phyloP scores from a whole-genome alignment of 345 rosid genomes.

The Eucalyptus lansdowneana region DNA sequence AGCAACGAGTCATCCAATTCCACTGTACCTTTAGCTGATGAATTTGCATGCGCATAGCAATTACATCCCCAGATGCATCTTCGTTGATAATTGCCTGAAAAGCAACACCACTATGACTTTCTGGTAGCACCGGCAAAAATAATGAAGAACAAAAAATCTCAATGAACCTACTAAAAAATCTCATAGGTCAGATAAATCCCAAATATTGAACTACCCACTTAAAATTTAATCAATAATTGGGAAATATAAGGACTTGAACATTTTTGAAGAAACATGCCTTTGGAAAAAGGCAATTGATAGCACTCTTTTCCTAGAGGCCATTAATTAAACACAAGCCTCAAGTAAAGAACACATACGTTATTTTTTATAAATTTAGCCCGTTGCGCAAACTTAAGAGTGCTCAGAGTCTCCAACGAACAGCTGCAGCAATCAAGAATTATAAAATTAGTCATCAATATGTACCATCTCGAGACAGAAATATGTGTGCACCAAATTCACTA shows the following conservation, averaged over 20 bases:
- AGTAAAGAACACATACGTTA: slow-evolving; percentile 41
- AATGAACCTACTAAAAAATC: background rate
- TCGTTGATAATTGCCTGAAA: slow-evolving; percentile 88
- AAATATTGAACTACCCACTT: background rate
- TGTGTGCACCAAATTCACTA: background rate
- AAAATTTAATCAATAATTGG: background rate
- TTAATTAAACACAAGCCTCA: background rate
- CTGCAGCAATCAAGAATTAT: slow-evolving; percentile 25
- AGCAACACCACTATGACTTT: background rate
- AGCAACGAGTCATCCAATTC: background rate
- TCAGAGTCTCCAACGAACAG: slow-evolving; percentile 84
- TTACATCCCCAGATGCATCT: slow-evolving; percentile 95
- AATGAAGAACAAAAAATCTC: background rate
- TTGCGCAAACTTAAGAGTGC: slow-evolving; percentile 98
- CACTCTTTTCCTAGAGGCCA: background rate
- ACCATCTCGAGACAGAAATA: background rate
- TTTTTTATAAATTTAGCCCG: slow-evolving; percentile 96
- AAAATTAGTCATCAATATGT: background rate
- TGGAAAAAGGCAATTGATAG: background rate
- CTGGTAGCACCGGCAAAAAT: background rate
- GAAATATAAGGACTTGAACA: background rate
- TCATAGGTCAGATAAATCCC: background rate
- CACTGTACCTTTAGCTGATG: slow-evolving; percentile 79
- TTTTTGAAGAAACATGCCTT: background rate
- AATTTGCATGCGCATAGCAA: slow-evolving; percentile 88